phyloP scores from a whole-genome alignment of 1,139 yeast species.

The Taphrina flavorubra region DNA sequence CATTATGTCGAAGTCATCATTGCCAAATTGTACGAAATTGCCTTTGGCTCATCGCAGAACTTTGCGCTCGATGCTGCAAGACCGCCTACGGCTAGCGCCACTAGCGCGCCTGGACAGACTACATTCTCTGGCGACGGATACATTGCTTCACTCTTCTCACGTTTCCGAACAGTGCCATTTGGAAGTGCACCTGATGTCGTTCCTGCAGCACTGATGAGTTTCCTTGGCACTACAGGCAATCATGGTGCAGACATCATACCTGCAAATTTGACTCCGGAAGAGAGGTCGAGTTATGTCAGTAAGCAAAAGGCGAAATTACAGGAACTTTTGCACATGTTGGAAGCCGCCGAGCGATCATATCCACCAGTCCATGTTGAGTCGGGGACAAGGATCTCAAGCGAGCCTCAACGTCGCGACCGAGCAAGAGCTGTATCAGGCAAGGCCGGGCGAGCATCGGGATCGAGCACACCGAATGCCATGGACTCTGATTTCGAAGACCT shows the following conservation, averaged over 20 bases:
- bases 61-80: background rate
- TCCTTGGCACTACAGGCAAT: slow-evolving; percentile 8
- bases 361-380: background rate
- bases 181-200: slow-evolving; percentile 17
- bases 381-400: background rate
- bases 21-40: slow-evolving; percentile 1
- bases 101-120: background rate
- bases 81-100: background rate
- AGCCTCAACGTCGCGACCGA: background rate
- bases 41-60: slow-evolving; percentile 17
- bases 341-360: slow-evolving; percentile 28
- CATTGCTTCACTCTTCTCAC: slow-evolving; percentile 19
- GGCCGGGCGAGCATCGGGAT: slow-evolving; percentile 13
- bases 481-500: slow-evolving; percentile 38
- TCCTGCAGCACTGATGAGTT: slow-evolving; percentile 24
- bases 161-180: slow-evolving; percentile 33
- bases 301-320: slow-evolving; percentile 26
- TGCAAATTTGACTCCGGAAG: slow-evolving; percentile 27
- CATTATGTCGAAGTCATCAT: slow-evolving; percentile 18
- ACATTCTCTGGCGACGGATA: slow-evolving; percentile 14
- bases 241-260: slow-evolving; percentile 26
- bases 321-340: slow-evolving; percentile 30
- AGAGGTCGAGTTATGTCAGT: slow-evolving; percentile 24
- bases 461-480: slow-evolving; percentile 13
- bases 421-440: background rate